phyloP scores from a whole-genome alignment of 1,284 basidiomycete genomes.

The Ganoderma lucidum region DNA sequence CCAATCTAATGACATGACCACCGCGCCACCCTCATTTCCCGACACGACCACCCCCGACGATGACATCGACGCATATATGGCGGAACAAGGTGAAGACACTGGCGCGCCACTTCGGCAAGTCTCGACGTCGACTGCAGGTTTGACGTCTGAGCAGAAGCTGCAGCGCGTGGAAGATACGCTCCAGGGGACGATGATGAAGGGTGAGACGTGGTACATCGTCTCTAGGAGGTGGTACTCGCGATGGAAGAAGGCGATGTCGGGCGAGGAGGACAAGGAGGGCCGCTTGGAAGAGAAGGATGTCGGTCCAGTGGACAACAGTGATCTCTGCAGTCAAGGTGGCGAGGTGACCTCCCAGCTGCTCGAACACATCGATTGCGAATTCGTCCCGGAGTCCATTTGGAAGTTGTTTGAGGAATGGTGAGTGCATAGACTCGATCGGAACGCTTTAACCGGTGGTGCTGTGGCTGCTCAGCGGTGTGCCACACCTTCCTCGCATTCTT shows the following conservation, averaged over 20 bases:
- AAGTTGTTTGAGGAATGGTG: slow-evolving; percentile 56
- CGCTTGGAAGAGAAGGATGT: slow-evolving; percentile 66
- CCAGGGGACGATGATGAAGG: slow-evolving; percentile 58
- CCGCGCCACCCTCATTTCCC: slow-evolving; percentile 43
- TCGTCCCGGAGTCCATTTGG: slow-evolving; percentile 82
- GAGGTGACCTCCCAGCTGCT: slow-evolving; percentile 52
- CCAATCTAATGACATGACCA: slow-evolving; percentile 51
- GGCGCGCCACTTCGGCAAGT: slow-evolving; percentile 16
- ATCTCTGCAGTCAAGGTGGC: slow-evolving; percentile 63
- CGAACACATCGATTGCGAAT: slow-evolving; percentile 83
- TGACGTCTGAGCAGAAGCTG: slow-evolving; percentile 56
- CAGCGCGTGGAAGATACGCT: slow-evolving; percentile 56
- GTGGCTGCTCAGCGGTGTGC: neutral
- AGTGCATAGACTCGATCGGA: slow-evolving; percentile 21
- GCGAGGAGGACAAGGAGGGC: slow-evolving; percentile 72
- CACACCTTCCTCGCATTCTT: neutral
- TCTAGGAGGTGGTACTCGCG: slow-evolving; percentile 75
- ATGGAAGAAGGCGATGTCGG: slow-evolving; percentile 77
- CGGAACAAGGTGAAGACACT: slow-evolving; percentile 60
- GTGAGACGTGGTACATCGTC: slow-evolving; percentile 84
- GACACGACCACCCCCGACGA: slow-evolving; percentile 39
- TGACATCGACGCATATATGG: slow-evolving; percentile 76
- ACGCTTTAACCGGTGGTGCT: neutral
- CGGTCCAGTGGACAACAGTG: slow-evolving; percentile 79
- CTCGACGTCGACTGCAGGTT: slow-evolving; percentile 23